Base-by-base conservation (phyloP, 1,284 basidiomycete species). In the Cutaneotrichosporon daszewskae region DNA sequence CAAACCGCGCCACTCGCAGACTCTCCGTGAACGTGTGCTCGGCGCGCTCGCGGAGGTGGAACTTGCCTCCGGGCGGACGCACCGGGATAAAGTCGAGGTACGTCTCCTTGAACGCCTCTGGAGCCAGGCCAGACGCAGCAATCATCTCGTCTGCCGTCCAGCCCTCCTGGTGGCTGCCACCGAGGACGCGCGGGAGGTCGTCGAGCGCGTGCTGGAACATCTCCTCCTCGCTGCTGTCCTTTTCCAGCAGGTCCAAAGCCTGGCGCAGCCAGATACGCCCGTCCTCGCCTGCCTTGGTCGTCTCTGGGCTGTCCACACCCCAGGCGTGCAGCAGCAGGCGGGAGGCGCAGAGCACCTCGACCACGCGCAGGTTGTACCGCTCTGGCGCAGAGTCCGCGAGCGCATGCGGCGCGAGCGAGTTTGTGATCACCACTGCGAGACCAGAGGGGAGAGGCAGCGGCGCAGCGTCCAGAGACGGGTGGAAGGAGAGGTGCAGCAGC, bases 311-410 rank as follows among this genome's bases (percentile, higher is more conserved):
- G 62, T 60, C 32, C 19, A 83, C 63, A 0, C 74, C 76, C 26
- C 87, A 76, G 5, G 73, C 65, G 20, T 75, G 74, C 0, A 81
- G 79, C 11, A 92, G 76, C 6, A 88, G 74, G 13, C 84, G 77
- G 0, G 87, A 85, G 2, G 81, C 83, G 40, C 81, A 82, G 22
- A 88, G 80, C 0, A 83, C 85, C 69, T 92, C 89, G 16, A 91
- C 83, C 17, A 89, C 87, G 17, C 87, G 83, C 25, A 92, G 75
- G 65, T 92, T 92, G 74, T 91, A 91, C 34, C 81, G 77, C 38
- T 76, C 79, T 53, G 83, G 84, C 3, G 86, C 83, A 32, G 79
- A 79, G 48, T 84, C 76, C 3, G 81, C 80, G 66, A 90, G 89
- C 60, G 88, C 83, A 24, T 84, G 81, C n/a, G 84, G 80, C 23